phyloP scores from a whole-genome alignment of 495 filamentous ascomycete species.

The Cercophora scortea region DNA sequence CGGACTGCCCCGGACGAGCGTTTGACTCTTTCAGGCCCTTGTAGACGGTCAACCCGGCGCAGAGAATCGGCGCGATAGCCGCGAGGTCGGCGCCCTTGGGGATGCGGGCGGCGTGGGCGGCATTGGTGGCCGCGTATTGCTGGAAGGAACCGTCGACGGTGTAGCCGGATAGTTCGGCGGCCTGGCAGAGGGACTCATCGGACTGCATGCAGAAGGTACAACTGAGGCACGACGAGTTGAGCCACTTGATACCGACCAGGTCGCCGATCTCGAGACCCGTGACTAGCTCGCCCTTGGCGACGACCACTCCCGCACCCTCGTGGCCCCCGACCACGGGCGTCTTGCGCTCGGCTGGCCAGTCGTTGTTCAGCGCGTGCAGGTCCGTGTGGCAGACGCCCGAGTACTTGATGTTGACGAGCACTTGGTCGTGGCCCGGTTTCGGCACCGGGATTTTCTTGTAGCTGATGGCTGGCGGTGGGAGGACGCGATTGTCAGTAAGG shows the following conservation, averaged over 20 bases:
- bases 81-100: slow-evolving; percentile 67
- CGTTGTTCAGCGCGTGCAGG: slow-evolving; percentile 72
- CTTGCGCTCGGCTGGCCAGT: slow-evolving; percentile 77
- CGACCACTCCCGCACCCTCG: slow-evolving; percentile 79
- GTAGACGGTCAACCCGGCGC: slow-evolving; percentile 82
- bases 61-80: slow-evolving; percentile 71
- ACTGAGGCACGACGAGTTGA: slow-evolving; percentile 68
- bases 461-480: slow-evolving; percentile 34
- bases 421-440: slow-evolving; percentile 69
- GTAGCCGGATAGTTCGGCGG: slow-evolving; percentile 70
- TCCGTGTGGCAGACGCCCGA: slow-evolving; percentile 89
- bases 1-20: slow-evolving; percentile 59
- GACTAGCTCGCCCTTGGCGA: slow-evolving; percentile 65
- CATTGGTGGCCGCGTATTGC: slow-evolving; percentile 79
- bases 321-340: slow-evolving; percentile 82
- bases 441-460: slow-evolving; percentile 75
- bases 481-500: slow-evolving; percentile 3
- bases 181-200: slow-evolving; percentile 59
- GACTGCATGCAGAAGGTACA: slow-evolving; percentile 71
- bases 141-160: slow-evolving; percentile 88
- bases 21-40: slow-evolving; percentile 76
- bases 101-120: slow-evolving; percentile 65
- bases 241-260: slow-evolving; percentile 79
- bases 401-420: slow-evolving; percentile 81
- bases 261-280: slow-evolving; percentile 67